These are phyloP conservation scores for Ulota crispa DNA, from an alignment of 225 moss, liverwort and hornwort species.

Conservation along the genomic window DNA sequence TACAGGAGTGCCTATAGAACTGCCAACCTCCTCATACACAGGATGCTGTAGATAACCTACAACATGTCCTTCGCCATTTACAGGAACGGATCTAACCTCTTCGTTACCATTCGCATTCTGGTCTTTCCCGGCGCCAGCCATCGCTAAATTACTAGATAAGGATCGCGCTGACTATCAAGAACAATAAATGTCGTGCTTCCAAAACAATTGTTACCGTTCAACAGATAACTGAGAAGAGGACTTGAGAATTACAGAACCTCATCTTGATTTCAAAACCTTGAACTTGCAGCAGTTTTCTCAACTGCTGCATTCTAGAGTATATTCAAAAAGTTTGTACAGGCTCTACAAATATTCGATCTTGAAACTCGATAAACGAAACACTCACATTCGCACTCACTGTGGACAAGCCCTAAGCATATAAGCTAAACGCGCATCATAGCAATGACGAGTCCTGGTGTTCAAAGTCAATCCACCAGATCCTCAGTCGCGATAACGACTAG, in stretches of 20 bases:
- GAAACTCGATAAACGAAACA: conserved; percentile 9
- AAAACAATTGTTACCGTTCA: background rate
- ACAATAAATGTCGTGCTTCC: background rate
- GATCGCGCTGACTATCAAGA: background rate
- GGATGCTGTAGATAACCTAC: conserved; percentile 20
- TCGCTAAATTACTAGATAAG: conserved; percentile 9
- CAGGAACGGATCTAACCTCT: conserved; percentile 11
- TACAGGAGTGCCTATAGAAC: background rate
- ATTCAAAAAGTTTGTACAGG: background rate
- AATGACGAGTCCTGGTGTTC: background rate
- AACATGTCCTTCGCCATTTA: background rate
- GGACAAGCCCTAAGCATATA: background rate
- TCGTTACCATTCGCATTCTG: background rate
- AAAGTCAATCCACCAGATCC: background rate
- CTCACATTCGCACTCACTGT: background rate
- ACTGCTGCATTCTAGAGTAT: conserved; percentile 34
- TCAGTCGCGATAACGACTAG: background rate
- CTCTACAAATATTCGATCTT: background rate
- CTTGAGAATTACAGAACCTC: conserved; percentile 5
- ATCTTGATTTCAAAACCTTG: conserved; percentile 35
- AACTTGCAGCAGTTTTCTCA: conserved; percentile 27
- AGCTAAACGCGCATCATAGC: background rate
- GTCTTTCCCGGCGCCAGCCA: conserved; percentile 21
- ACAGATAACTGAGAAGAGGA: background rate
- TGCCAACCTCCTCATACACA: conserved; percentile 7